phyloP scores from a whole-genome alignment of 192 early-diverging fungal genomes.

The Coemansia sp. region DNA sequence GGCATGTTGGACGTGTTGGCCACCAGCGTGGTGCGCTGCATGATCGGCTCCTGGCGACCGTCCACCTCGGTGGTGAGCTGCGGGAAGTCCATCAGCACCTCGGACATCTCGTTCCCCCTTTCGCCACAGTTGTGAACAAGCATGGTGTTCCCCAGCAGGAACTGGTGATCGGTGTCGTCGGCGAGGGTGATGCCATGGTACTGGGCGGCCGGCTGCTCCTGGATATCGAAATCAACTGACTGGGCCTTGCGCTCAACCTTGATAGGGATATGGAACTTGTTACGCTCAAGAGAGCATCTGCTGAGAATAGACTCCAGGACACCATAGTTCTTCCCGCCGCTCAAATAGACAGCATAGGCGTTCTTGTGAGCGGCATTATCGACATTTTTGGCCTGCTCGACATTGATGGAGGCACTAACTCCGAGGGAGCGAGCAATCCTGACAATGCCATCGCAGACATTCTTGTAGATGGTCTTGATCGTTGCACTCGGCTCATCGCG shows the following conservation, averaged over 20 bases:
- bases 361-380: neutral
- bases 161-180: slow-evolving; percentile 41
- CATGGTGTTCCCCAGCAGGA: slow-evolving; percentile 51
- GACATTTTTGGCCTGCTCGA: neutral
- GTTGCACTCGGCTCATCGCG: neutral
- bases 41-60: slow-evolving; percentile 96
- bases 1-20: slow-evolving; percentile 99
- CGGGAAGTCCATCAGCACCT: slow-evolving; percentile 99
- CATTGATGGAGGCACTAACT: neutral
- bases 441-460: slow-evolving; percentile 6
- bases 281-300: neutral
- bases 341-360: neutral
- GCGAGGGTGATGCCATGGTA: slow-evolving; percentile 39
- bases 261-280: neutral
- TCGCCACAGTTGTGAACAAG: slow-evolving; percentile 71
- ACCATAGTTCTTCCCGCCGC: neutral
- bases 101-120: slow-evolving; percentile 99
- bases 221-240: neutral
- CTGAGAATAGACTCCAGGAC: neutral
- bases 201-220: slow-evolving; percentile 15
- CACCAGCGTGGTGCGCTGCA: slow-evolving; percentile 99
- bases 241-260: neutral
- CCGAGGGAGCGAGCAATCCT: slow-evolving; percentile 14
- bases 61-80: slow-evolving; percentile 90
- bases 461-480: neutral